phyloP scores from a whole-genome alignment of 2,329 filamentous ascomycete genomes.

The Orbilia oligospora region DNA sequence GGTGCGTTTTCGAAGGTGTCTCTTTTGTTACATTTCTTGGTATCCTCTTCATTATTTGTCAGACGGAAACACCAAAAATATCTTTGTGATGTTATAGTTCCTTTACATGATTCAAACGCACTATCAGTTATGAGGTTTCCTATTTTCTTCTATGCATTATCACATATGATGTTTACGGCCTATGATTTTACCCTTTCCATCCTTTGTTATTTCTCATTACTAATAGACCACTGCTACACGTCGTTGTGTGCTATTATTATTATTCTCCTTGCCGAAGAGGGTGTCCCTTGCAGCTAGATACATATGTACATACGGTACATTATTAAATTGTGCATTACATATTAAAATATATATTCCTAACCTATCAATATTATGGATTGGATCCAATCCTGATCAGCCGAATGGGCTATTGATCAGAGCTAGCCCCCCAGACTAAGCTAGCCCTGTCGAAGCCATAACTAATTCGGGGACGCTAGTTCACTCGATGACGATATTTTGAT shows the following conservation, averaged over 20 bases:
- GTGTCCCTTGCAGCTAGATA: conserved; percentile 11
- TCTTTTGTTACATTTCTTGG: conserved; percentile 36
- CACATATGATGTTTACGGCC: conserved; percentile 21
- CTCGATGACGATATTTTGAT: conserved; percentile 5
- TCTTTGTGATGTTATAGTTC: conserved; percentile 2
- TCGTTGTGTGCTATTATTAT: conserved; percentile 21
- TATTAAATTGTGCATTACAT: conserved; percentile 19
- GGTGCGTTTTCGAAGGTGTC: conserved; percentile 25
- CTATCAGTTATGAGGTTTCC: conserved; percentile 28
- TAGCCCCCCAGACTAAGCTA: no score
- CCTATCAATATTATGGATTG: conserved; percentile 4
- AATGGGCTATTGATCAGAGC: not conserved
- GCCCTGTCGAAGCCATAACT: conserved; percentile 25
- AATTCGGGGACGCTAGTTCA: conserved; percentile 18
- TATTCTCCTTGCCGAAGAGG: conserved; percentile 5
- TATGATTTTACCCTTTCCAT: conserved; percentile 21
- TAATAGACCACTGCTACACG: conserved; percentile 55
- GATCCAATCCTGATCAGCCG: not conserved
- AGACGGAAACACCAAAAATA: conserved; percentile 27
- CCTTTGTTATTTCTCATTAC: conserved; percentile 23
- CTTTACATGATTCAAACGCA: conserved; percentile 24
- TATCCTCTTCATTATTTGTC: conserved; percentile 15
- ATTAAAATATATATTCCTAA: conserved; percentile 24
- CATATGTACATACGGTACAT: conserved; percentile 2
- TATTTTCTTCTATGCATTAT: conserved; percentile 1